Conservation (phyloP, 306 rosid genomes). For the Vigna hirtella region DNA sequence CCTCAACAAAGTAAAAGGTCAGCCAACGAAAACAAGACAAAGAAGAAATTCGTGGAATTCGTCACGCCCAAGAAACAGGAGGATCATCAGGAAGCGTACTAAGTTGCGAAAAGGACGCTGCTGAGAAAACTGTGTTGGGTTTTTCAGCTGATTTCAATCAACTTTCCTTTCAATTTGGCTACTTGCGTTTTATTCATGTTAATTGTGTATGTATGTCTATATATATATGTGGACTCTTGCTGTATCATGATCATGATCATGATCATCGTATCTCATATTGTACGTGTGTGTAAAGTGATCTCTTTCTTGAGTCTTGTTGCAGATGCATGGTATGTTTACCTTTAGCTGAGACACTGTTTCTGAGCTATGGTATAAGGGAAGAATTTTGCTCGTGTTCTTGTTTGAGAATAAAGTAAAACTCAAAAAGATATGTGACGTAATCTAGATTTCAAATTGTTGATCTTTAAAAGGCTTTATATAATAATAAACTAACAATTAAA, state of each 20-base stretch:
- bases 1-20: background rate
- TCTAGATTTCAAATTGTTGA: too few relatives aligned
- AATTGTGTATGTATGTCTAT: background rate
- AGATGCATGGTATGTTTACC: background rate
- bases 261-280: background rate
- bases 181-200: background rate
- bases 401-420: too few relatives aligned
- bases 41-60: slow-evolving; percentile 64
- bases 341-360: too few relatives aligned
- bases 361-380: too few relatives aligned
- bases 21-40: slow-evolving; percentile 44
- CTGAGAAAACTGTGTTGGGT: background rate
- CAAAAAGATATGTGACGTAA: too few relatives aligned
- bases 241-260: background rate
- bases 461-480: too few relatives aligned
- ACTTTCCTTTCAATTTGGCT: background rate
- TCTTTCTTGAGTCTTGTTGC: slow-evolving; percentile 5
- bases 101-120: slow-evolving; percentile 1
- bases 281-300: background rate
- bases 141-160: background rate
- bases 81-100: slow-evolving; percentile 61
- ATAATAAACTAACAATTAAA: too few relatives aligned
- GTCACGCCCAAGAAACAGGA: slow-evolving; percentile 64
- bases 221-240: background rate
- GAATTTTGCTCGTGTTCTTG: too few relatives aligned